Evolutionary conservation across 2,329 filamentous ascomycete genomes (phyloP), one percentile per base, ranked within the genome.

Genomic region (Pyricularia sp.): DNA sequence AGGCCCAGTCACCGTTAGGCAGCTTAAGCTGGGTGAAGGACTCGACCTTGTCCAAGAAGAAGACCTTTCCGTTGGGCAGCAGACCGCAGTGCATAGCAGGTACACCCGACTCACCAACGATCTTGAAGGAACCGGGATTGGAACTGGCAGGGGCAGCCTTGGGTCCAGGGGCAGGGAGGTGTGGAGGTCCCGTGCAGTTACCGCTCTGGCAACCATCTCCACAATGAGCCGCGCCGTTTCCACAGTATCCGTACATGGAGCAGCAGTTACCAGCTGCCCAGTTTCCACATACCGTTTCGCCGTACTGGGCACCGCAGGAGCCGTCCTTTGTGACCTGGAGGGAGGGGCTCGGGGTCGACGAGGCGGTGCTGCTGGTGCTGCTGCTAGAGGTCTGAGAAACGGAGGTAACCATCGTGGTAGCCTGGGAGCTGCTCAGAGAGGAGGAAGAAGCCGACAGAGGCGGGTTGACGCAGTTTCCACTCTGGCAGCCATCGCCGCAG

Each of bases 11-110:
- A 31, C 53, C 64, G 49, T 63, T 63, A n/a, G 44, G 10, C 7
- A 65, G 61, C 9, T 30, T 55, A 7, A 65, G 44, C 49, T 63
- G 53, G 7, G 61, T 65, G 26, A 44, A 65, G 19, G 55, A 22
- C 61, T 65, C 64, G 4, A 65, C 61, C 64, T 65, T 65, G 53
- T 65, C 64, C 60, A 65, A 55, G 60, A 65, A 65, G 28, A 63
- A 55, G 10, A 65, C 64, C 49, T 60, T 55, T 16, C 64, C 64
- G 61, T 65, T 65, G 44, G 64, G 64, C 10, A 65, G 60, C 16
- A 65, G 64, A 22, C 64, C 64, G 24, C 53, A 53, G 53, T 65
- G 64, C 64, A 65, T 65, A 13, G 53, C 64, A 26, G 64, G 64
- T 33, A 65, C 64, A 31, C 64, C 64, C 2, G 64, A 65, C 22